A percentile compares a stretch with the other conserved stretches of the same genome.
Evolutionary conservation across 345 rosid genomes (phyloP).

Genomic region (Angophora floribunda): DNA sequence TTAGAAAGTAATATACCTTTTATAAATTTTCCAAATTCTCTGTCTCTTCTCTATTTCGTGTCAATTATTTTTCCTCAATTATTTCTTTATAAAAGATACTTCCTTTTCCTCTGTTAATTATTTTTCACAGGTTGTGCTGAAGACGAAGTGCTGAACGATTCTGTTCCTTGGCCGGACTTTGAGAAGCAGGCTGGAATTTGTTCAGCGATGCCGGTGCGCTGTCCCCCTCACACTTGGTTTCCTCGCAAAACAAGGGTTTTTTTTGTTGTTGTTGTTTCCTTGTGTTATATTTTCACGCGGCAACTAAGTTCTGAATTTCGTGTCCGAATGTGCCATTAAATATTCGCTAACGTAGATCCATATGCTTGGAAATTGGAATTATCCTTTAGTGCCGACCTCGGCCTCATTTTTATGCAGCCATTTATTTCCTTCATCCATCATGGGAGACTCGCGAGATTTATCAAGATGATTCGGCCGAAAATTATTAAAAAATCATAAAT

Average conservation of each 20-base stretch:
- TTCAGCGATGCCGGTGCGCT: not conserved
- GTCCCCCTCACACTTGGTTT: not conserved
- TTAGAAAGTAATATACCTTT: too few species aligned
- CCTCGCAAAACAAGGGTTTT: not conserved
- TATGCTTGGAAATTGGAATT: not conserved
- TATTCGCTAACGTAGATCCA: not conserved
- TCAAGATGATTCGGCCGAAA: not conserved
- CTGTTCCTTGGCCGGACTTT: not conserved
- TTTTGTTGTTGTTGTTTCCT: too few species aligned
- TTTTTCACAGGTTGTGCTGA: not conserved
- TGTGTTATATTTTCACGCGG: not conserved
- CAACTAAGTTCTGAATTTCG: not conserved
- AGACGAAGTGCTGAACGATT: not conserved
- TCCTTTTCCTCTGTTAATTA: not conserved
- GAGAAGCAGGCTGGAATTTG: not conserved
- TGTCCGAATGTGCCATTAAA: not conserved
- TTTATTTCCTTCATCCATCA: not conserved
- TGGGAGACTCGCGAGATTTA: not conserved
- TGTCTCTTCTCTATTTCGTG: too few species aligned
- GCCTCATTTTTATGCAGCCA: not conserved
- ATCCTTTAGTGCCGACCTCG: not conserved
- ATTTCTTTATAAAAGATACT: too few species aligned
- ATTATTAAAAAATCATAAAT: not conserved
- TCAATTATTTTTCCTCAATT: too few species aligned
- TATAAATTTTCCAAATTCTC: too few species aligned